Conservation (phyloP, 257 asterid genomes). For the Striga asiatica region DNA sequence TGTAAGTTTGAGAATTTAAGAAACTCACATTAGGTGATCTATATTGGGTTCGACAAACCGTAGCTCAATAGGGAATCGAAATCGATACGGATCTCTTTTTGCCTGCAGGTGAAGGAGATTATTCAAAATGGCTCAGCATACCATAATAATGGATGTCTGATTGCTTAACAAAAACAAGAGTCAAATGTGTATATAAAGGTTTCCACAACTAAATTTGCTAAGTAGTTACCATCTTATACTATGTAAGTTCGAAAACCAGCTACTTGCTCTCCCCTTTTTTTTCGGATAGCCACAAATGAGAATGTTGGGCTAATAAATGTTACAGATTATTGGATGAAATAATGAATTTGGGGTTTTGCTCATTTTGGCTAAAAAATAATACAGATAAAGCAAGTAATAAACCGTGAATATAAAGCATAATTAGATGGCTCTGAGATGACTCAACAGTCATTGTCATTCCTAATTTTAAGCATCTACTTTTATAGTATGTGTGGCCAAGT, state of each 20-base stretch:
- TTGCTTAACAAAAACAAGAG: background rate
- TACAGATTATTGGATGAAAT: too few relatives aligned
- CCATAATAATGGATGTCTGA: background rate
- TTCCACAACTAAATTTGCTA: too few relatives aligned
- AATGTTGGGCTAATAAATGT: too few relatives aligned
- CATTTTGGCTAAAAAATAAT: background rate
- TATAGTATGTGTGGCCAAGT: background rate
- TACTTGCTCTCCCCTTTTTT: too few relatives aligned
- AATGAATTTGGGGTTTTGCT: too few relatives aligned
- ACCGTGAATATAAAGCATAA: background rate
- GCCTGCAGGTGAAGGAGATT: conserved; percentile 56
- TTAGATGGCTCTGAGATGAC: background rate
- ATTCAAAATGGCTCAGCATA: conserved; percentile 7
- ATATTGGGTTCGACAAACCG: conserved; percentile 88
- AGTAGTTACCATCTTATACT: too few relatives aligned
- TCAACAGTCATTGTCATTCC: conserved; percentile 1
- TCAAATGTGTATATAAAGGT: background rate
- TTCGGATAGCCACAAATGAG: too few relatives aligned
- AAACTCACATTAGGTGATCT: conserved; percentile 76
- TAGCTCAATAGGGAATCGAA: conserved; percentile 89
- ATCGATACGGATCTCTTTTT: conserved; percentile 89
- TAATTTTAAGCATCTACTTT: background rate
- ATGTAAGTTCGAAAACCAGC: too few relatives aligned
- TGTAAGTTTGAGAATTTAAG: conserved; percentile 5
- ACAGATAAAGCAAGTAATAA: background rate